phyloP scores from a whole-genome alignment of 306 rosid genomes.

The Quercus parvula region DNA sequence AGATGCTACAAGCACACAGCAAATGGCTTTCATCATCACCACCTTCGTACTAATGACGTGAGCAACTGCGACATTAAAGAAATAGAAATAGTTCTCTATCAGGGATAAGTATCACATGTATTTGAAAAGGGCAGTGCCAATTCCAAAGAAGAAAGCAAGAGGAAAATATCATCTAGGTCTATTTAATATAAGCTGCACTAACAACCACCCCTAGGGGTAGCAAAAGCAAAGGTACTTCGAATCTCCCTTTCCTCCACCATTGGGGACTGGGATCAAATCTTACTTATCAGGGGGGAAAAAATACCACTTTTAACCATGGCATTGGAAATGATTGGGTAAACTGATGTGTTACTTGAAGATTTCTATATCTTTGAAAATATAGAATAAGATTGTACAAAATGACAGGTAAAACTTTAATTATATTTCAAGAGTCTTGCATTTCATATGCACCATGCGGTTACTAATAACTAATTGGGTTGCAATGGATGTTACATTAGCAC shows the following conservation, averaged over 20 bases:
- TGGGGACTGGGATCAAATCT: too few species aligned
- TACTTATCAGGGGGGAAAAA: too few species aligned
- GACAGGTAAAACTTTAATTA: not conserved
- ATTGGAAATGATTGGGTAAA: not conserved
- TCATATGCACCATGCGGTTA: not conserved
- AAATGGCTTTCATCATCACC: slow-evolving; percentile 43
- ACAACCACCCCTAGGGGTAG: not conserved
- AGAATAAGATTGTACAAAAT: not conserved
- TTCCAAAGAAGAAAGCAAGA: not conserved
- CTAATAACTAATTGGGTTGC: not conserved
- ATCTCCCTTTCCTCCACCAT: too few species aligned
- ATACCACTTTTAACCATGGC: not conserved
- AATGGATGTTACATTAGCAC: not conserved
- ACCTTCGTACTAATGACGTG: slow-evolving; percentile 79
- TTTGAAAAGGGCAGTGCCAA: not conserved
- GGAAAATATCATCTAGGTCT: not conserved
- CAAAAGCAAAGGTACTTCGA: too few species aligned
- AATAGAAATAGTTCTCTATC: slow-evolving; percentile 11
- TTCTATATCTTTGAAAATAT: not conserved
- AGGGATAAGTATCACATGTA: slow-evolving; percentile 14
- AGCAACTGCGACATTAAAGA: slow-evolving; percentile 66
- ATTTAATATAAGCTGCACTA: not conserved
- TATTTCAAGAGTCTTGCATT: not conserved
- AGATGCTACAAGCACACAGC: not conserved
- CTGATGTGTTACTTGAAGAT: not conserved